Evolutionary conservation across 345 rosid species (phyloP).

Genomic region (Bruguiera sexangula): DNA sequence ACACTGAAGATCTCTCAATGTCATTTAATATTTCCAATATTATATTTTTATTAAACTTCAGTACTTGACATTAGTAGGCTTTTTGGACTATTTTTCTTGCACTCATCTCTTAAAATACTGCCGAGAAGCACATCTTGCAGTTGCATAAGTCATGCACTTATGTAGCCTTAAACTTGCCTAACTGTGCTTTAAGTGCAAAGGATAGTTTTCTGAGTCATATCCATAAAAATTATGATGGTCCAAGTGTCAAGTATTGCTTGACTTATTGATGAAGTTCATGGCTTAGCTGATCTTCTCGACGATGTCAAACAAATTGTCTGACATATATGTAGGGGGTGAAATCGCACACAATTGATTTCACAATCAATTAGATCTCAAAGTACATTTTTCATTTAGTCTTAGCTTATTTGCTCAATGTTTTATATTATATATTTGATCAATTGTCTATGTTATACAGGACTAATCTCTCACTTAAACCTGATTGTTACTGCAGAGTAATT

Average conservation of each 20-base stretch:
- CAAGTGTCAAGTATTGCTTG: background rate
- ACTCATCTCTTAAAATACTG: no score
- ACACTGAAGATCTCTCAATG: background rate
- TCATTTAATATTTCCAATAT: background rate
- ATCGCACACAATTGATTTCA: background rate
- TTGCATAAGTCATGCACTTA: no score
- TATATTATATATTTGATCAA: background rate
- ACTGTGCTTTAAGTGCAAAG: no score
- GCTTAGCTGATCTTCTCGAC: background rate
- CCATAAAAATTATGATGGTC: background rate
- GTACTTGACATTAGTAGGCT: background rate
- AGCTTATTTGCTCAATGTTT: background rate
- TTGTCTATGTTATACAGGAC: background rate
- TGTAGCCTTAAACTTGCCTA: no score
- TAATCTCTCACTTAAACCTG: constrained; percentile 16
- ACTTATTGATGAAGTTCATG: background rate
- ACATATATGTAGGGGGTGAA: no score
- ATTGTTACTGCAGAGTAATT: constrained; percentile 59
- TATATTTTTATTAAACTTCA: background rate
- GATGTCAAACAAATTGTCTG: background rate
- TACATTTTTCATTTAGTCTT: background rate
- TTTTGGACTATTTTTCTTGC: no score
- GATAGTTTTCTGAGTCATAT: background rate
- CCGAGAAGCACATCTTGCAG: no score
- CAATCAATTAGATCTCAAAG: background rate